Percentiles rank a stretch among this genome's conserved stretches.
Evolutionary conservation across 805 yeast genomes (phyloP).

Genomic region (Yarrowia deformans): DNA sequence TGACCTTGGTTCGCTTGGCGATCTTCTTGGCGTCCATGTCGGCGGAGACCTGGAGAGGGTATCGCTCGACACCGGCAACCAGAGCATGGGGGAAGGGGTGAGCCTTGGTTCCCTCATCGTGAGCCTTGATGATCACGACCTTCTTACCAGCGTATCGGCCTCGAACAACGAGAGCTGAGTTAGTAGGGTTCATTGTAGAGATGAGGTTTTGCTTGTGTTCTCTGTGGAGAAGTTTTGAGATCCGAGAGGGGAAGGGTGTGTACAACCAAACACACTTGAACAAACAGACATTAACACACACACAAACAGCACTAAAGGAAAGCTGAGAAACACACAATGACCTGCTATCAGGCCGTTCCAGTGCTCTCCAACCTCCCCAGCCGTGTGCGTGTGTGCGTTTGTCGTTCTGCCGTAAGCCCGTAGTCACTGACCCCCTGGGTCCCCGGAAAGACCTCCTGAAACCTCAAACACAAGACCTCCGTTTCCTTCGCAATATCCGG

Average conservation of each 20-base stretch:
- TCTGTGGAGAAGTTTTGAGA: neutral
- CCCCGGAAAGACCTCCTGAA: neutral
- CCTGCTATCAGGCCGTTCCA: neutral
- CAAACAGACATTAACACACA: neutral
- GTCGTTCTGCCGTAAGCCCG: too few relatives aligned
- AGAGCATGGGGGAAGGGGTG: constrained; percentile 99
- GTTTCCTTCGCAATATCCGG: constrained; percentile 19
- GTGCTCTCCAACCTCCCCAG: neutral
- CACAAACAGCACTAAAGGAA: neutral
- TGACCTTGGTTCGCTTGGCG: constrained; percentile 96
- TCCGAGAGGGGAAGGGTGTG: neutral
- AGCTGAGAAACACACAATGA: neutral
- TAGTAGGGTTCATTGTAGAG: constrained; percentile 32
- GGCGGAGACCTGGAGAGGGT: constrained; percentile 96
- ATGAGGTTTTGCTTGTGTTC: neutral
- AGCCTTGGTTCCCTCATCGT: constrained; percentile 97
- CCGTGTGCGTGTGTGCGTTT: neutral
- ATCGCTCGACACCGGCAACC: constrained; percentile 99
- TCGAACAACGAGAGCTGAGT: constrained; percentile 93
- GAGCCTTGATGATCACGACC: constrained; percentile 98
- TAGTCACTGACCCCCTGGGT: neutral
- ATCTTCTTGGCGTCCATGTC: constrained; percentile 94
- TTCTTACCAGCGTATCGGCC: constrained; percentile 99
- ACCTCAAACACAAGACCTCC: neutral
- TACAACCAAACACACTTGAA: neutral